These are phyloP conservation scores for Pseudonectria buxi DNA, from an alignment of 2,329 filamentous ascomycete genomes.

Conservation along the genomic window DNA sequence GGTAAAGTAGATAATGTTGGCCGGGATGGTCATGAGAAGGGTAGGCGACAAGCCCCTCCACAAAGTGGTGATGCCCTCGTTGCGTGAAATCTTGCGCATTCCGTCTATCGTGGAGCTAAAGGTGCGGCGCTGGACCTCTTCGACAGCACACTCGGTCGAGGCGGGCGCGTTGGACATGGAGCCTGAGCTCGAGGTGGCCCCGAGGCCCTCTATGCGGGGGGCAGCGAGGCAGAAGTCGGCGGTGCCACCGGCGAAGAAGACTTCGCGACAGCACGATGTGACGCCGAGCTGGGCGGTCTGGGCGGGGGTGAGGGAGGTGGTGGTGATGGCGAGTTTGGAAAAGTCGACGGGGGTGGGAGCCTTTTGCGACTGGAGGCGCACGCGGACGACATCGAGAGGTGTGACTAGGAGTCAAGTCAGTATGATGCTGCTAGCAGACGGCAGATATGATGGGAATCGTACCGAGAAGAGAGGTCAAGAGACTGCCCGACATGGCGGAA, in stretches of 20 bases:
- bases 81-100: conserved; percentile 85
- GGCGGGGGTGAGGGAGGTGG: conserved; percentile 58
- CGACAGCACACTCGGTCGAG: conserved; percentile 70
- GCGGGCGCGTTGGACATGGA: conserved; percentile 26
- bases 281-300: conserved; percentile 79
- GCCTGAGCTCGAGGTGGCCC: conserved; percentile 20
- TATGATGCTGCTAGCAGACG: neutral
- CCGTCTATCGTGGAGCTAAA: conserved; percentile 91
- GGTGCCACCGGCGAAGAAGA: conserved; percentile 91
- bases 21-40: conserved; percentile 85
- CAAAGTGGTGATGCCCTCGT: conserved; percentile 79
- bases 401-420: conserved; percentile 56
- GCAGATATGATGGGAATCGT: conserved; percentile 24
- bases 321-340: conserved; percentile 48
- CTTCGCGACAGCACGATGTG: conserved; percentile 90
- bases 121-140: conserved; percentile 74
- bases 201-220: conserved; percentile 43
- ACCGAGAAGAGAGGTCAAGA: conserved; percentile 87
- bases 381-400: conserved; percentile 91
- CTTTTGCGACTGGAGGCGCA: conserved; percentile 83
- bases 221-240: conserved; percentile 74
- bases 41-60: conserved; percentile 96
- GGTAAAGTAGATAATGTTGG: conserved; percentile 97
- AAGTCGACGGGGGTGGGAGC: conserved; percentile 45
- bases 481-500: conserved; percentile 82